Evolutionary conservation across 352 stramenopile genomes (phyloP).

Genomic region (Pythium biforme): DNA sequence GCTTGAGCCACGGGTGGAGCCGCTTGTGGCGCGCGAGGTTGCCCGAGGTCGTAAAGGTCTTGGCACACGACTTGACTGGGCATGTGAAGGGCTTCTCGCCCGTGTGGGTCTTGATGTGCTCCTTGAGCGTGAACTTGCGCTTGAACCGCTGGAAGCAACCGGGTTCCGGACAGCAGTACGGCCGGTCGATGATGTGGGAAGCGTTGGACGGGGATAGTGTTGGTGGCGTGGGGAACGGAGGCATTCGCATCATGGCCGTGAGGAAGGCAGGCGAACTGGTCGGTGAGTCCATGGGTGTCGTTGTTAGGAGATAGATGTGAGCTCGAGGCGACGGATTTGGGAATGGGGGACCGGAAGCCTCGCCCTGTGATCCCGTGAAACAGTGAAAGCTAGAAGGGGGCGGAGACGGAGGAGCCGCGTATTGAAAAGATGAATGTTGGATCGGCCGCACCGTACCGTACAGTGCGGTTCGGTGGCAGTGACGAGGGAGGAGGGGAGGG

Average conservation of each 20-base stretch:
- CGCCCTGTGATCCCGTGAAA: neutral
- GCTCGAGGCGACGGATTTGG: neutral
- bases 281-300: constrained; percentile 5
- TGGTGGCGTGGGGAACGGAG: neutral
- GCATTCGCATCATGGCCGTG: neutral
- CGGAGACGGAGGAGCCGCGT: neutral
- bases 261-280: neutral
- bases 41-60: constrained; percentile 70
- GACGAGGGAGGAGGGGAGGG: no score
- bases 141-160: constrained; percentile 56
- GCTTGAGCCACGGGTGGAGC: constrained; percentile 45
- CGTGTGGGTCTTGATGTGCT: constrained; percentile 84
- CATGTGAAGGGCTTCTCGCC: constrained; percentile 69
- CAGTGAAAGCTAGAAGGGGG: neutral
- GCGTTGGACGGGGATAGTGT: neutral
- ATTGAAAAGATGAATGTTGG: neutral
- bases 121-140: constrained; percentile 72
- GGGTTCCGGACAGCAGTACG: constrained; percentile 47
- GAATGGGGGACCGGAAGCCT: neutral
- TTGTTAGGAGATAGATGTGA: neutral
- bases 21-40: constrained; percentile 66
- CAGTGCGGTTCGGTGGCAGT: neutral
- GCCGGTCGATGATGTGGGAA: constrained; percentile 2
- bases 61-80: constrained; percentile 41
- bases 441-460: neutral